Evolutionary conservation across 2,329 filamentous ascomycete genomes (phyloP).

Genomic region (Neonectria faginata): DNA sequence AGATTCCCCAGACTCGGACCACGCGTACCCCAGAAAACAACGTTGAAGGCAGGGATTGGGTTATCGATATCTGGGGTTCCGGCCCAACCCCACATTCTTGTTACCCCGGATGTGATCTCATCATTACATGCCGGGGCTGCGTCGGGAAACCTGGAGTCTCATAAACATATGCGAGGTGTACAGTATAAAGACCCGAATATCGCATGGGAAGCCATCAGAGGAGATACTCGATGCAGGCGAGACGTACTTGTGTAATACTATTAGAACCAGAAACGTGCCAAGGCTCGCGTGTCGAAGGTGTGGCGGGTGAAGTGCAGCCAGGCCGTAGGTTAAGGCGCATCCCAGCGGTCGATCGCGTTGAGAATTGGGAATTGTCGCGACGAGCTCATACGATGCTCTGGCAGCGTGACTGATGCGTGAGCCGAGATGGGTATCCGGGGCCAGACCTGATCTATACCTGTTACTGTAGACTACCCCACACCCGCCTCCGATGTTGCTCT

Average conservation of each 20-base stretch:
- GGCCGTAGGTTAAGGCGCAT: background rate
- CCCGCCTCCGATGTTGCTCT: constrained; percentile 36
- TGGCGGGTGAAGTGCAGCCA: background rate
- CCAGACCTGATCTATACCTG: constrained; percentile 25
- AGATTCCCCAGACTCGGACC: constrained; percentile 13
- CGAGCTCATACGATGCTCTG: constrained; percentile 37
- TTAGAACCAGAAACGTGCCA: constrained; percentile 5
- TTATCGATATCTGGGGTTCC: constrained; percentile 24
- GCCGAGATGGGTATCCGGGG: constrained; percentile 33
- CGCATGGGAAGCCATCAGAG: background rate
- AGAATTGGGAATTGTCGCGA: constrained; percentile 1
- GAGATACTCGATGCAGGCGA: background rate
- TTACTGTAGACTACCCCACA: constrained; percentile 37
- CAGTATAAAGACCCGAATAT: background rate
- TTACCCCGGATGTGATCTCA: constrained; percentile 37
- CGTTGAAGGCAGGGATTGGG: constrained; percentile 4
- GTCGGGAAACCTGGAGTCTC: background rate
- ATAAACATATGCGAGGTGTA: constrained; percentile 5
- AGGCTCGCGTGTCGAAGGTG: background rate
- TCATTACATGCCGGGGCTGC: constrained; percentile 25
- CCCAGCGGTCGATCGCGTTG: constrained; percentile 18
- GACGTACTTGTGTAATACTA: background rate
- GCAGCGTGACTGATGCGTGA: constrained; percentile 30
- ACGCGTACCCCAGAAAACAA: constrained; percentile 21
- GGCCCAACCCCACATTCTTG: constrained; percentile 38